Evolutionary conservation across 139 green algal species (phyloP).

Genomic region (Pleodorina starrii): DNA sequence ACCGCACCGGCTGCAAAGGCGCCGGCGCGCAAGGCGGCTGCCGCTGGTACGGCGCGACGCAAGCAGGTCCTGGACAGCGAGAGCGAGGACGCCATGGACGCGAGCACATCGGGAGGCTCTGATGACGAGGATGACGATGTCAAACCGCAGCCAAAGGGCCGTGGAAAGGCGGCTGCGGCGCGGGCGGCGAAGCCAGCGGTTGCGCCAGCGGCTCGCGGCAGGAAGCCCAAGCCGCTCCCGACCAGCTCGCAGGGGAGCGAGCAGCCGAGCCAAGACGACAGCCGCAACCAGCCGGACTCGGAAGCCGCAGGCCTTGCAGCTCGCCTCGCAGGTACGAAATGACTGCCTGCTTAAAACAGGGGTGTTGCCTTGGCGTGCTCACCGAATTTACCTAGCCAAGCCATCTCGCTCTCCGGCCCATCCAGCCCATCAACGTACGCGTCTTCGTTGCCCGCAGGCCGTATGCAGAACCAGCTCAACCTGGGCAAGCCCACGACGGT

Average conservation of each 20-base stretch:
- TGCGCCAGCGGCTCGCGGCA: background rate
- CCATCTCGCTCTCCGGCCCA: too few relatives aligned
- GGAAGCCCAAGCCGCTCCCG: background rate
- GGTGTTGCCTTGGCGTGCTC: too few relatives aligned
- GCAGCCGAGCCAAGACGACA: constrained; percentile 39
- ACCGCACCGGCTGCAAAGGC: background rate
- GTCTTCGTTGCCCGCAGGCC: background rate
- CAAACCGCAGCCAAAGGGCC: background rate
- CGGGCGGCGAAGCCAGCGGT: background rate
- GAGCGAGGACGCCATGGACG: constrained; percentile 51
- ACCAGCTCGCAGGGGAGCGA: constrained; percentile 27
- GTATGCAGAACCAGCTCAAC: constrained; percentile 17
- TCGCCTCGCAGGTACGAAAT: constrained; percentile 61
- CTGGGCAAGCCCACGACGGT: background rate
- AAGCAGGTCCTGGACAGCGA: constrained; percentile 43
- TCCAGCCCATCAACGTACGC: too few relatives aligned
- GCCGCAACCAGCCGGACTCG: background rate
- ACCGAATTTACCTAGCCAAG: too few relatives aligned
- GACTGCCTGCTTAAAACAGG: too few relatives aligned
- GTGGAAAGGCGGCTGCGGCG: background rate
- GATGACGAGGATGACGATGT: background rate
- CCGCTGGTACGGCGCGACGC: background rate
- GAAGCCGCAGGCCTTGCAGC: constrained; percentile 34
- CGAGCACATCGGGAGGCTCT: constrained; percentile 1
- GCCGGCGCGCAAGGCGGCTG: constrained; percentile 50